These are phyloP conservation scores for Didymella exigua DNA, from an alignment of 2,329 filamentous ascomycete genomes.

Conservation along the genomic window DNA sequence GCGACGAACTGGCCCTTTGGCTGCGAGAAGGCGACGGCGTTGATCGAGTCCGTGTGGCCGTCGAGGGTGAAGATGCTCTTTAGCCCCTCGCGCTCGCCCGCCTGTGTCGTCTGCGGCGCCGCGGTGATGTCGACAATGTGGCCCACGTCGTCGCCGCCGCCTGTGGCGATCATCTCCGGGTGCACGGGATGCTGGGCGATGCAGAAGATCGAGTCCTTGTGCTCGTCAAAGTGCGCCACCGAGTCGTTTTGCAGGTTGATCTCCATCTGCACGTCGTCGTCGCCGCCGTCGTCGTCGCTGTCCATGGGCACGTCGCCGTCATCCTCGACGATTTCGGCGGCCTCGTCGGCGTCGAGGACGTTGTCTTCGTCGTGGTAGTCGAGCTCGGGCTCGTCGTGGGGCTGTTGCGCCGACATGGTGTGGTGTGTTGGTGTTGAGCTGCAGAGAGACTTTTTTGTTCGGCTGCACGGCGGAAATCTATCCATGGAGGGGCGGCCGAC, in stretches of 20 bases:
- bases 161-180: slow-evolving; percentile 80
- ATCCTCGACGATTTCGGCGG: slow-evolving; percentile 72
- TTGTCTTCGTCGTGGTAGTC: slow-evolving; percentile 68
- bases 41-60: slow-evolving; percentile 92
- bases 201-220: slow-evolving; percentile 91
- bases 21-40: slow-evolving; percentile 81
- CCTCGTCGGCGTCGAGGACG: slow-evolving; percentile 78
- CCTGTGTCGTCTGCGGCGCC: slow-evolving; percentile 64
- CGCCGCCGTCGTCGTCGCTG: slow-evolving; percentile 67
- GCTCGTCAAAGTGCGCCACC: slow-evolving; percentile 85
- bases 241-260: slow-evolving; percentile 90
- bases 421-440: neutral
- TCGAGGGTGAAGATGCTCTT: slow-evolving; percentile 74
- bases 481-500: slow-evolving; percentile 24
- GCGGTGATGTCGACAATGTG: slow-evolving; percentile 83
- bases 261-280: slow-evolving; percentile 64
- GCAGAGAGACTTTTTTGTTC: slow-evolving; percentile 38
- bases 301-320: slow-evolving; percentile 81
- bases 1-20: slow-evolving; percentile 82
- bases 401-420: slow-evolving; percentile 34
- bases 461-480: slow-evolving; percentile 32
- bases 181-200: slow-evolving; percentile 89
- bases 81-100: slow-evolving; percentile 63
- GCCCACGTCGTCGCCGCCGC: slow-evolving; percentile 83
- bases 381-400: slow-evolving; percentile 40